A percentile compares a stretch with the other conserved stretches of the same genome.
Evolutionary conservation across 2,329 filamentous ascomycete species (phyloP).

Genomic region (Colletotrichum eremochloae): DNA sequence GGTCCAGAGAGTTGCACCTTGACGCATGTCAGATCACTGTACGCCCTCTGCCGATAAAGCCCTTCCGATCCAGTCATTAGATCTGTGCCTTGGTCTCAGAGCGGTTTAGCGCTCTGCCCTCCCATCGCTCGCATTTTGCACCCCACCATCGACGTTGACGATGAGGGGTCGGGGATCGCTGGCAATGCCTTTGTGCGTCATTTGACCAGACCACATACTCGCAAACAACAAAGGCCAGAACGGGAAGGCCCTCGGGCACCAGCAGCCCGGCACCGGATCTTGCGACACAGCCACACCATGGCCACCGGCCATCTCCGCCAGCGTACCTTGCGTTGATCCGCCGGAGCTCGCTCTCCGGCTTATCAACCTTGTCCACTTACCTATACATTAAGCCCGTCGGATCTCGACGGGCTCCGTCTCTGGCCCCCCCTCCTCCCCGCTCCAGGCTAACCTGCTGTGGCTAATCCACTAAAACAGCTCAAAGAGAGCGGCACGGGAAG

Average conservation of each 20-base stretch:
- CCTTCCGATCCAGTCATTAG: conserved; percentile 2
- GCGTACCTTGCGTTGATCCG: conserved; percentile 35
- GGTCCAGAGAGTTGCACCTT: conserved; percentile 26
- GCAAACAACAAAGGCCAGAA: conserved; percentile 9
- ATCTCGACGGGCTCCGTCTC: neutral
- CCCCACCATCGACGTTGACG: conserved; percentile 36
- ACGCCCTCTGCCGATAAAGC: conserved; percentile 14
- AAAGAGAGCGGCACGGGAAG: neutral
- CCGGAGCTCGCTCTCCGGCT: conserved; percentile 29
- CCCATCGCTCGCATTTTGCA: conserved; percentile 7
- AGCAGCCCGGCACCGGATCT: neutral
- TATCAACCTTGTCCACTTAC: conserved; percentile 15
- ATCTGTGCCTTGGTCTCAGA: conserved; percentile 7
- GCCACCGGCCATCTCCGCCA: conserved; percentile 33
- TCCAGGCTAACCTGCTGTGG: neutral
- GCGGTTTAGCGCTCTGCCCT: conserved; percentile 27
- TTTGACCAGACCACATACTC: conserved; percentile 2
- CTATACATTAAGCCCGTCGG: conserved; percentile 6
- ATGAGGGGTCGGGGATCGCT: conserved; percentile 29
- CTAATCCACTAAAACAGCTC: neutral
- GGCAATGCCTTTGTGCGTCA: conserved; percentile 16
- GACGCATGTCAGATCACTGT: conserved; percentile 30
- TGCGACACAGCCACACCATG: neutral
- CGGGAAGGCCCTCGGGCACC: conserved; percentile 1
- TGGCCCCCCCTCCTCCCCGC: neutral